Base-by-base conservation (phyloP, 306 rosid species). In the Quercus wislizeni region DNA sequence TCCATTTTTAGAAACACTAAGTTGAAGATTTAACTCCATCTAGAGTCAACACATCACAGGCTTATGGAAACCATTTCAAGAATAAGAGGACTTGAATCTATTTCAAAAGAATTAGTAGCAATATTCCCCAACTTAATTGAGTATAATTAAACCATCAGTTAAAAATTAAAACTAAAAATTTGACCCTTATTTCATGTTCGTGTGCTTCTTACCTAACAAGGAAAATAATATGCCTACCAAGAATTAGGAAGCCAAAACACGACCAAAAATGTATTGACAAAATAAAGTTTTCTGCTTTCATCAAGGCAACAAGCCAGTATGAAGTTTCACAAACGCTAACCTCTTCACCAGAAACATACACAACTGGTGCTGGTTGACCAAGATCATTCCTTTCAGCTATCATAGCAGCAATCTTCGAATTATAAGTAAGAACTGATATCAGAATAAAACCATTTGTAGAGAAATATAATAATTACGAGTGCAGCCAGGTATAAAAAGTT, bases 291-390 rank as follows among this genome's bases (percentile, higher is more conserved):
- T 41, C 46, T 41, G 46, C 58, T 73, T 54, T 27, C 20, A 49
- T 10, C 17, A 49, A 7, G 82, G 76, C 27, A 58, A 17, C 10
- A 31, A 69, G 5, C 28, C 71, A 76, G 57, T 69, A 65, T 13
- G 49, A 77, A 25, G 75, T 57, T 35, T 78, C 73, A 72, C 68
- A 71, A 77, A 79, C 73, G 81, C 83, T 79, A 63, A 95, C 99
- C 99, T 95, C 99, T 90, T 95, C 99, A 74, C 99, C 99, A 33
- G 99, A 95, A 33, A 95, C 97, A 74, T 92, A 95, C 64, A 95
- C 78, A 63, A 92, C 97, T 17, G 90, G 81, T 73, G 89, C 84
- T 10, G 81, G 86, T 76, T 77, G 69, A 83, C 84, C 80, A 46
- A 43, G 77, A 4, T 77, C 87, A 71, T 68, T 7, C 68, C 88